Conservation (phyloP, 164 flowering plant species). For the Magnolia sinica region DNA sequence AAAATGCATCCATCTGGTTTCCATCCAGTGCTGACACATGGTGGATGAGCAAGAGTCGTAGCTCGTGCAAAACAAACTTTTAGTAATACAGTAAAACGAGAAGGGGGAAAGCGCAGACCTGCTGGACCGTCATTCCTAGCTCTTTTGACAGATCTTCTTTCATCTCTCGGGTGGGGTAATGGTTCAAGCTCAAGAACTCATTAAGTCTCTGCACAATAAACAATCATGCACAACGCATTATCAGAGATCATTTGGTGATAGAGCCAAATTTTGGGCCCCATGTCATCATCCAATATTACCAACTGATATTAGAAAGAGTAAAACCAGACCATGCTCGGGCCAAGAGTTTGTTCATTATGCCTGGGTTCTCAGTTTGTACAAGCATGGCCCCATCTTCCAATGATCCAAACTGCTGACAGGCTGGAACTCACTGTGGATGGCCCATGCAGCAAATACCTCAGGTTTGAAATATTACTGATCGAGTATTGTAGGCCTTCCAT, state of each 20-base stretch:
- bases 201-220: constrained; percentile 58
- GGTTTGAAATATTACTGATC: neutral
- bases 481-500: neutral
- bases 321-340: neutral
- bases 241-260: neutral
- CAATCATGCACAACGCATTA: neutral
- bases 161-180: constrained; percentile 56
- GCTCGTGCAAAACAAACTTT: neutral
- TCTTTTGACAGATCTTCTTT: constrained; percentile 62
- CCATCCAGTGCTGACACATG: neutral
- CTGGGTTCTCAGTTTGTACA: neutral
- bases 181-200: constrained; percentile 52
- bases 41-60: neutral
- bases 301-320: neutral
- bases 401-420: neutral
- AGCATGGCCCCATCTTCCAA: neutral
- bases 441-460: neutral
- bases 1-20: neutral
- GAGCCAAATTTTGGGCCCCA: neutral
- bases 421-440: neutral
- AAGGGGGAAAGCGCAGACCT: constrained; percentile 36
- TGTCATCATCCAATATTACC: neutral
- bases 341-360: neutral
- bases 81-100: neutral
- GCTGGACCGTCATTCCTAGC: constrained; percentile 48